These are phyloP conservation scores for Pyrus hybrid DNA, from an alignment of 331 rosid species.

Conservation along the genomic window DNA sequence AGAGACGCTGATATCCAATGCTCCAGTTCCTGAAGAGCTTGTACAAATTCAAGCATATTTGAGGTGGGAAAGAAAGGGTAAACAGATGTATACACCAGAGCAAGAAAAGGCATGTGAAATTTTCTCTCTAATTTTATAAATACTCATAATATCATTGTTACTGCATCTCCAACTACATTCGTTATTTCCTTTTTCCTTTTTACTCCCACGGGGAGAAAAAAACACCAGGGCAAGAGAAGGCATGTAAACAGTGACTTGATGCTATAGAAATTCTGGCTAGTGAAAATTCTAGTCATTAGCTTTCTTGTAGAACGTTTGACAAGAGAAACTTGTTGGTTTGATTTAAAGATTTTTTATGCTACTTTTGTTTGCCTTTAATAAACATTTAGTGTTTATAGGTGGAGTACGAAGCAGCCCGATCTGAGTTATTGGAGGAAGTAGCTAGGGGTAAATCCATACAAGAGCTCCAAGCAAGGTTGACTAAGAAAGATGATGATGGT, in stretches of 20 bases:
- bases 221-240: conserved; percentile 33
- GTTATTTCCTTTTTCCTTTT: neutral
- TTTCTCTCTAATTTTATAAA: conserved; percentile 8
- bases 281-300: neutral
- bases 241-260: conserved; percentile 21
- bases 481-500: conserved; percentile 24
- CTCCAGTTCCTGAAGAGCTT: conserved; percentile 88
- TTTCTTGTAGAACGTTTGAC: neutral
- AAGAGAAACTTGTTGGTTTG: neutral
- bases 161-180: neutral
- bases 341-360: neutral
- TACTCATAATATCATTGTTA: conserved; percentile 1
- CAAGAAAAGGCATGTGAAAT: conserved; percentile 72
- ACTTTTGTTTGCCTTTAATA: neutral
- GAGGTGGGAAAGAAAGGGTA: conserved; percentile 97
- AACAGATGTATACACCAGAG: conserved; percentile 83
- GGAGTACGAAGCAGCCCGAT: conserved; percentile 93
- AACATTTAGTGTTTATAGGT: conserved; percentile 29
- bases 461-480: conserved; percentile 67
- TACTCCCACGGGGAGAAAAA: neutral
- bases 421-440: conserved; percentile 66
- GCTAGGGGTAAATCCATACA: conserved; percentile 69
- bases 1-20: conserved; percentile 30
- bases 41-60: conserved; percentile 89
- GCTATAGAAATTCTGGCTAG: neutral